A percentile compares a stretch with the other conserved stretches of the same genome.
Evolutionary conservation across 306 rosid genomes (phyloP).

Genomic region (Castanopsis chinensis): DNA sequence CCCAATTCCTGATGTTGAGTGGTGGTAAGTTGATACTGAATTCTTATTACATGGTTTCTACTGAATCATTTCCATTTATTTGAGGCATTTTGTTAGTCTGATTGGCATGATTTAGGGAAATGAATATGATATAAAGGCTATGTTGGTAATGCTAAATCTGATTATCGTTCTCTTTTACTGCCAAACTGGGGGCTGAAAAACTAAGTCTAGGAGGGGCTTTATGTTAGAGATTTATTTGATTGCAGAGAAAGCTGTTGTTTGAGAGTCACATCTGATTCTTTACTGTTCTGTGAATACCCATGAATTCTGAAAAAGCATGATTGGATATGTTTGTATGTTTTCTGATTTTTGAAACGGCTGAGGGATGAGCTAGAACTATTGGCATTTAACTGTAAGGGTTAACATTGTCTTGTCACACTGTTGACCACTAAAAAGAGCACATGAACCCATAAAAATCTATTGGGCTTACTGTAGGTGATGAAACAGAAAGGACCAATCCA

Average conservation of each 20-base stretch:
- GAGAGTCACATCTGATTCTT: no score
- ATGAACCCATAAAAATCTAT: background rate
- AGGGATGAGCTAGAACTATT: background rate
- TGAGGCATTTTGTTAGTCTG: background rate
- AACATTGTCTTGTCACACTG: background rate
- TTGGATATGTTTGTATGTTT: background rate
- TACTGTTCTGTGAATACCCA: background rate
- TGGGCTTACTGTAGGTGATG: background rate
- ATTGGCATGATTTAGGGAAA: background rate
- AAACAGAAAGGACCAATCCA: background rate
- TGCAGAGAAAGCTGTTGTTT: background rate
- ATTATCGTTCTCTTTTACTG: background rate
- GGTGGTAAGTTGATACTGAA: slow-evolving; percentile 73
- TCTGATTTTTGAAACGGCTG: background rate
- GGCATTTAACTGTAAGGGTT: background rate
- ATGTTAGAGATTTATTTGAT: background rate
- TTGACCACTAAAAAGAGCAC: no score
- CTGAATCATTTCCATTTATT: background rate
- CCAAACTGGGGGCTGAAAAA: background rate
- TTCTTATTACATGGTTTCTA: background rate
- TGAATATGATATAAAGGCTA: background rate
- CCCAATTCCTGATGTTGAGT: slow-evolving; percentile 86
- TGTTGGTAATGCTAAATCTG: background rate
- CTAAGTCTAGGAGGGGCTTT: background rate
- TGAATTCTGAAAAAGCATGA: background rate